Base-by-base conservation (phyloP, 192 early-diverging fungal genomes). In the Backusella macrospora region DNA sequence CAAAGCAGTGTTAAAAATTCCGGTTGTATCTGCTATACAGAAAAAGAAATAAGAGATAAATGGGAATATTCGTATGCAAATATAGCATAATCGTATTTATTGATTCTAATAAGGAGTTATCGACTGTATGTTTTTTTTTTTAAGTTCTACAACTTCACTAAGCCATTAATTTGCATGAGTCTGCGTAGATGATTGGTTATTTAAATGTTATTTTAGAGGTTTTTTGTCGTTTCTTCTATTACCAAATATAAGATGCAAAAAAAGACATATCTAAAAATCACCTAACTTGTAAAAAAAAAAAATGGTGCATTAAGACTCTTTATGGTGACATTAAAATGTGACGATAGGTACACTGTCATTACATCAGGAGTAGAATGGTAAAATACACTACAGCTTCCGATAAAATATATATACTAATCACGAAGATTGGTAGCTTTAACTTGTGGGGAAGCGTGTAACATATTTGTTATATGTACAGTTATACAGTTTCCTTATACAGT, bases 361-460 rank as follows among this genome's bases (percentile, higher is more conserved):
- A 26, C 52, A 59, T 59, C 18, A 26, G 26, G 21, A 59, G 21
- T 59, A 21, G 52, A 5, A 59, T 59, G 23, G 12, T 23, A 12
- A 59, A 59, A 23, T 59, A 1, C 0, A 21, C 9, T 59, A 12
- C 26, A 18, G 26, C 26, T 59, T 23, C 4, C 12, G 26, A 59
- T 59, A 23, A 12, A 12, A 13, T 59, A 59, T 59, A 59, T 26
- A 55, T 4, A n/a, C 21, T 59, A 59, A 26, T 59, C 21, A 59
- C 26, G 52, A 59, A 59, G 21, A 26, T 59, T 59, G 52, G 52
- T 59, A 59, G 21, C 18, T 23, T 26, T 59, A 23, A 59, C 8
- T 59, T 59, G 52, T 59, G 52, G 52, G 52, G 52, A 59, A 59
- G 9, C 4, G 52, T 59, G 52, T 18, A 59, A 59, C 52, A 43